Evolutionary conservation across 2,329 filamentous ascomycete species (phyloP).

Genomic region (Tolypocladium inflatum): DNA sequence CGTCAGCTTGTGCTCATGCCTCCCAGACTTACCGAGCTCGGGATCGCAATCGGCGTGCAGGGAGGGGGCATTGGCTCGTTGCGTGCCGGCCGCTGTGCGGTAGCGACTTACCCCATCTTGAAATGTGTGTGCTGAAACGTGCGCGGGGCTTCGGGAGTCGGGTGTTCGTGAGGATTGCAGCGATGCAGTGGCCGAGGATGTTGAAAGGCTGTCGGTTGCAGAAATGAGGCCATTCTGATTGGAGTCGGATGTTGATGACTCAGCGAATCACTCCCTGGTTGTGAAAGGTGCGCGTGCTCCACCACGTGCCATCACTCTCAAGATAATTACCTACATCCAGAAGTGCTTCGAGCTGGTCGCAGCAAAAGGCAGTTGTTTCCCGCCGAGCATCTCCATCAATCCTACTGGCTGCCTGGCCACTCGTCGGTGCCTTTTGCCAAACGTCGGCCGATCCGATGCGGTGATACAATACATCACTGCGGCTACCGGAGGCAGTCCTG

Average conservation of each 20-base stretch:
- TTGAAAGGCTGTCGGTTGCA: constrained; percentile 15
- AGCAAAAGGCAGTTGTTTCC: neutral
- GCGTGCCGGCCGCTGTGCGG: neutral
- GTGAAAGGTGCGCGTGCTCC: neutral
- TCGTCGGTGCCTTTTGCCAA: neutral
- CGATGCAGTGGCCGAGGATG: constrained; percentile 16
- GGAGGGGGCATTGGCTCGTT: neutral
- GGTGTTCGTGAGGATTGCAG: constrained; percentile 13
- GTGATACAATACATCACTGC: constrained; percentile 10
- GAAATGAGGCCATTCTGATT: constrained; percentile 30
- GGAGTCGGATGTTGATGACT: constrained; percentile 22
- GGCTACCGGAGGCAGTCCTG: constrained; percentile 10
- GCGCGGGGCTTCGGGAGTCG: constrained; percentile 11
- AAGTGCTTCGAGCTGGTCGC: neutral
- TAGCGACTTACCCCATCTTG: constrained; percentile 31
- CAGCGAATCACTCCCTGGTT: constrained; percentile 13
- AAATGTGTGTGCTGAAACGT: constrained; percentile 14
- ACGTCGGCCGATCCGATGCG: constrained; percentile 8
- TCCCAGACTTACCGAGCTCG: constrained; percentile 5
- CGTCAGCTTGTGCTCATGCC: constrained; percentile 15
- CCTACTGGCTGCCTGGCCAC: neutral
- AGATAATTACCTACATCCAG: neutral
- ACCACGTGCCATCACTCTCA: neutral
- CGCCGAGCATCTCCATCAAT: neutral
- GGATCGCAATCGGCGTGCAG: neutral